These are phyloP conservation scores for Daedalea quercina DNA, from an alignment of 768 basidiomycete species.

Conservation along the genomic window DNA sequence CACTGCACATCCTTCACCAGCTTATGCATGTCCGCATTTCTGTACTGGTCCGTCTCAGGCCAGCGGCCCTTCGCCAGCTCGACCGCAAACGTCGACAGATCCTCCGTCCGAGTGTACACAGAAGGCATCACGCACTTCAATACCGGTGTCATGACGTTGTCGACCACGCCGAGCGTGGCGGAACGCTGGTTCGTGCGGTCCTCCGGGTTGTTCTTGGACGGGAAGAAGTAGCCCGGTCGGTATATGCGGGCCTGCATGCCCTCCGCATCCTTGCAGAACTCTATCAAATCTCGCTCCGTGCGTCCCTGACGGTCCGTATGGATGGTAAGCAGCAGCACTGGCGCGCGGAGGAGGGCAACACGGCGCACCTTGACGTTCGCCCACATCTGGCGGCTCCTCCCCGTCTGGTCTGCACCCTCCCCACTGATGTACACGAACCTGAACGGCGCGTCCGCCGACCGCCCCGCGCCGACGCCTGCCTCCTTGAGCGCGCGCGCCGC, in stretches of 20 bases:
- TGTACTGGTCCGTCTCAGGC: conserved; percentile 30
- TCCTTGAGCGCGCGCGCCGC: conserved; percentile 23
- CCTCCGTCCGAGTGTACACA: conserved; percentile 13
- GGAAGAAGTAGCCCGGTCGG: conserved; percentile 31
- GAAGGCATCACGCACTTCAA: conserved; percentile 15
- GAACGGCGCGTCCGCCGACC: conserved; percentile 22
- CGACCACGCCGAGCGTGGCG: conserved; percentile 5
- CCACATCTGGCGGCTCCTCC: conserved; percentile 24
- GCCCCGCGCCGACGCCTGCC: conserved; percentile 18
- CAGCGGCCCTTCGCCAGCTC: conserved; percentile 43
- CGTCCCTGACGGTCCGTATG: conserved; percentile 19
- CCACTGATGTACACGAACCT: conserved; percentile 34
- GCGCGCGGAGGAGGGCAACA: neutral
- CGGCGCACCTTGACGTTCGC: conserved; percentile 28
- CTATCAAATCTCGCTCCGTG: conserved; percentile 23
- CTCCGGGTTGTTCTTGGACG: conserved; percentile 18
- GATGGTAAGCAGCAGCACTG: neutral
- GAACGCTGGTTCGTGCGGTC: conserved; percentile 22
- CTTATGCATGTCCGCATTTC: conserved; percentile 17
- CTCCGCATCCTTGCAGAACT: conserved; percentile 15
- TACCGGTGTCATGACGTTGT: conserved; percentile 11
- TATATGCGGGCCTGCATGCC: conserved; percentile 20
- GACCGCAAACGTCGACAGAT: conserved; percentile 35
- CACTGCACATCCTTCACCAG: conserved; percentile 12
- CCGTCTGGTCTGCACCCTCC: conserved; percentile 29